phyloP scores from a whole-genome alignment of 768 basidiomycete species.

The Lenzites betulinus region DNA sequence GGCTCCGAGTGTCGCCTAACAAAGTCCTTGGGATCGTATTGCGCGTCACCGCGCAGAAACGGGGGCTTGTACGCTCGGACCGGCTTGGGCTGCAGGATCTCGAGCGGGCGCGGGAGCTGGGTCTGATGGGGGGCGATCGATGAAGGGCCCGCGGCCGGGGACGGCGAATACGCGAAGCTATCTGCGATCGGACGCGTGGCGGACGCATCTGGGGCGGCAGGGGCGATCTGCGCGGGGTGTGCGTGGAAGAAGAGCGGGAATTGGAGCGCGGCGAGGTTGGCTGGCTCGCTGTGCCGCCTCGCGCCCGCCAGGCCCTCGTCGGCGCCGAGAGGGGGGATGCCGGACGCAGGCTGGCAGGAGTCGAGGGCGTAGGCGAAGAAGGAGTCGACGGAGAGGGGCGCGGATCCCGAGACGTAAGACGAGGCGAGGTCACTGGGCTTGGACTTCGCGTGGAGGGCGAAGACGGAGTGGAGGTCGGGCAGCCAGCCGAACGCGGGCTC shows the following conservation, averaged over 20 bases:
- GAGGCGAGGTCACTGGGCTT: too few relatives aligned
- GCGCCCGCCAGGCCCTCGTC: not conserved
- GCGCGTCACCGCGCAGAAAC: constrained; percentile 9
- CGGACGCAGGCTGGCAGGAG: not conserved
- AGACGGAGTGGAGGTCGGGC: constrained; percentile 1
- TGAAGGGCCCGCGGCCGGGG: constrained; percentile 12
- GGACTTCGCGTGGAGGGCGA: constrained; percentile 14
- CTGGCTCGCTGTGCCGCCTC: constrained; percentile 20
- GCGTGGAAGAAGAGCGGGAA: constrained; percentile 13
- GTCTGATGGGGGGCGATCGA: constrained; percentile 23
- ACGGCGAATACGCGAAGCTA: constrained; percentile 7
- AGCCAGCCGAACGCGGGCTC: constrained; percentile 11
- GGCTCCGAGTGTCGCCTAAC: constrained; percentile 20
- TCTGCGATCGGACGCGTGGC: constrained; percentile 19
- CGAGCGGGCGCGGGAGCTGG: constrained; percentile 17
- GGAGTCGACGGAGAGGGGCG: constrained; percentile 13
- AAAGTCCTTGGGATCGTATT: constrained; percentile 22
- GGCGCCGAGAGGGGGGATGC: not conserved
- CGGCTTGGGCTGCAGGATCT: constrained; percentile 18
- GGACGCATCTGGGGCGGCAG: not conserved
- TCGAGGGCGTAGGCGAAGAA: constrained; percentile 6
- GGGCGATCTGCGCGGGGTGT: constrained; percentile 2
- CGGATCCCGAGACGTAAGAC: constrained; percentile 21
- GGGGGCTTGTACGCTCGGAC: constrained; percentile 23
- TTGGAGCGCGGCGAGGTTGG: constrained; percentile 15